phyloP scores from a whole-genome alignment of 225 moss, liverwort and hornwort genomes.

The Asterella californica region DNA sequence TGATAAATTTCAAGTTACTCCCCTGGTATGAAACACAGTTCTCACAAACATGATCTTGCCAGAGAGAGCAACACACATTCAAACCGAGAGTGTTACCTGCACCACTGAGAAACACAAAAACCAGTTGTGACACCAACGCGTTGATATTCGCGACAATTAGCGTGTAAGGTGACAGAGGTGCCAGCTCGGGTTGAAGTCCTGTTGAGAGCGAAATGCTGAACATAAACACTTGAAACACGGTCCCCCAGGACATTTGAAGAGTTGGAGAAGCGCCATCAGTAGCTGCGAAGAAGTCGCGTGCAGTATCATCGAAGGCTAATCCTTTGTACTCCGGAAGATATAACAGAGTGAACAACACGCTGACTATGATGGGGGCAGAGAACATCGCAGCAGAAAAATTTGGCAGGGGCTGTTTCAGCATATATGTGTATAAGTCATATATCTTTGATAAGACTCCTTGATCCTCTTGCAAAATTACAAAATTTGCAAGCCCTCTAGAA shows the following conservation, averaged over 20 bases:
- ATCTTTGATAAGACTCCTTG: constrained; percentile 48
- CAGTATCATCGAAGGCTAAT: constrained; percentile 72
- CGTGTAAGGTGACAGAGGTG: constrained; percentile 72
- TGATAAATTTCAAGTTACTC: not conserved
- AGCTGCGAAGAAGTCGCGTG: constrained; percentile 52
- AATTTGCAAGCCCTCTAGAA: constrained; percentile 51
- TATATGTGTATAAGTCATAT: constrained; percentile 65
- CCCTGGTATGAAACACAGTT: not conserved
- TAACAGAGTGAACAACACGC: constrained; percentile 57
- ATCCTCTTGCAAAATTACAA: constrained; percentile 53
- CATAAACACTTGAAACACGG: constrained; percentile 72
- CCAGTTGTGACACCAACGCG: constrained; percentile 66
- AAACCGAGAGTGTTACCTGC: constrained; percentile 48
- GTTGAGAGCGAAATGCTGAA: constrained; percentile 84
- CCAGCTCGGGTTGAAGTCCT: constrained; percentile 71
- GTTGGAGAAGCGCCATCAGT: constrained; percentile 29
- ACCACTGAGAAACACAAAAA: constrained; percentile 84
- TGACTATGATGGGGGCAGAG: constrained; percentile 58
- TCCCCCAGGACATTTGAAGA: constrained; percentile 45
- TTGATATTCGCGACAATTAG: constrained; percentile 75
- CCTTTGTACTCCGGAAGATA: constrained; percentile 70
- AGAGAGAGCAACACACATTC: not conserved
- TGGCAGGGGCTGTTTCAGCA: constrained; percentile 70
- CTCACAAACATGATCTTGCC: not conserved
- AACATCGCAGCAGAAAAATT: constrained; percentile 71